Percentiles rank a stretch among this genome's conserved stretches.
Evolutionary conservation across 768 basidiomycete species (phyloP).

Genomic region (Infundibulicybe gibba): DNA sequence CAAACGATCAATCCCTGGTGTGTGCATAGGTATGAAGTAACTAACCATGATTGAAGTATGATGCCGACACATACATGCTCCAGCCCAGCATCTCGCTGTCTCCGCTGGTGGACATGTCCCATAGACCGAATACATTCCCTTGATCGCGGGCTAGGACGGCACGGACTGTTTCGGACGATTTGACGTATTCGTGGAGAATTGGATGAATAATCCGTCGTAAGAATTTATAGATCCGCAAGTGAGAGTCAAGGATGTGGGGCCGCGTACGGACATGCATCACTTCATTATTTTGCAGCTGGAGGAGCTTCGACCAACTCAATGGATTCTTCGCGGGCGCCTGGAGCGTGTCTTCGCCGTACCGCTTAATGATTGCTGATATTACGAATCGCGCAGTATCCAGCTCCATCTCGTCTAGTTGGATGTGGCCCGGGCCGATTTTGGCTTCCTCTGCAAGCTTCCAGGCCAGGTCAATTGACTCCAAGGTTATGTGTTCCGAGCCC

Average conservation of each 20-base stretch:
- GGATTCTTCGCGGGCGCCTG: conserved; percentile 7
- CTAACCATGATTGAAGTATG: conserved; percentile 68
- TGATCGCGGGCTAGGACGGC: conserved; percentile 54
- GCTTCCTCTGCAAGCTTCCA: conserved; percentile 41
- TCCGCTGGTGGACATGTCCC: conserved; percentile 46
- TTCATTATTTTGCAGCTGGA: conserved; percentile 58
- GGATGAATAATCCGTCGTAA: conserved; percentile 33
- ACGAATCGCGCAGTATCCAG: conserved; percentile 56
- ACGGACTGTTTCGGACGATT: conserved; percentile 43
- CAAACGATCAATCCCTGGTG: background rate
- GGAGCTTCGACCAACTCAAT: conserved; percentile 42
- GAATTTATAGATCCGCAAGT: conserved; percentile 53
- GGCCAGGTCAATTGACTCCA: conserved; percentile 34
- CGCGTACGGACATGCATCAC: conserved; percentile 38
- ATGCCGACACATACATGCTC: conserved; percentile 56
- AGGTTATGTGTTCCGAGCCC: conserved; percentile 25
- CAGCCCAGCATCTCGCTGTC: conserved; percentile 65
- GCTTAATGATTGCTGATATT: conserved; percentile 45
- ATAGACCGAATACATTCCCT: conserved; percentile 69
- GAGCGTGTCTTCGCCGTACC: conserved; percentile 31
- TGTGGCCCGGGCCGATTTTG: conserved; percentile 16
- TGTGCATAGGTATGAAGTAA: background rate
- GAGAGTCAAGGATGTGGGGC: conserved; percentile 48
- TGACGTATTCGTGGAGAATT: conserved; percentile 26
- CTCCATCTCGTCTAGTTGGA: conserved; percentile 46